Conservation (phyloP, 352 stramenopile genomes). For the Globisporangium emineosum region DNA sequence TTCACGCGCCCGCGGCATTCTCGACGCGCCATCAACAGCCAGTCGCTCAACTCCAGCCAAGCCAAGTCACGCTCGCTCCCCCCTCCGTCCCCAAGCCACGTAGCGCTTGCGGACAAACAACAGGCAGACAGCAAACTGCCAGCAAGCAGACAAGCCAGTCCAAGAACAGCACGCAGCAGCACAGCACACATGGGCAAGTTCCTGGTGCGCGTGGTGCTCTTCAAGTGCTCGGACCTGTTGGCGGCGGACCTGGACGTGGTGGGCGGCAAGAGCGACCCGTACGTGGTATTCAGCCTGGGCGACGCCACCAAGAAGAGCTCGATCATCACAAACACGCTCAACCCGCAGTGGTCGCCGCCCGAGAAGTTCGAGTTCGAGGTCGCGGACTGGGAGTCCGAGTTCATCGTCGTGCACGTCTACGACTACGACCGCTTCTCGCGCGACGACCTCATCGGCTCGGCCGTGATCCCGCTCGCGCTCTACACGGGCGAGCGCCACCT, state of each 20-base stretch:
- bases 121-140: not conserved
- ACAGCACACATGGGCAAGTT: conserved; percentile 36
- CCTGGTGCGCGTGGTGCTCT: conserved; percentile 54
- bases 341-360: conserved; percentile 63
- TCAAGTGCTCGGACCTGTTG: conserved; percentile 57
- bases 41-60: not conserved
- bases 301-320: conserved; percentile 58
- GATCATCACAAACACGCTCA: conserved; percentile 57
- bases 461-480: conserved; percentile 58
- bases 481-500: conserved; percentile 53
- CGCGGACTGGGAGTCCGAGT: conserved; percentile 56
- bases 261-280: conserved; percentile 73
- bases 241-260: conserved; percentile 44
- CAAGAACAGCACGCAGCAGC: not conserved
- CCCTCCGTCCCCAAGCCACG: not conserved
- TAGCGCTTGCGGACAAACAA: not conserved
- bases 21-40: too few relatives aligned
- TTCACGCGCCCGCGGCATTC: too few relatives aligned
- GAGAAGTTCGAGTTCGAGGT: conserved; percentile 77
- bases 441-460: conserved; percentile 73
- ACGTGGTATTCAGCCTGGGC: conserved; percentile 63
- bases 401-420: conserved; percentile 64
- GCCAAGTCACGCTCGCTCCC: not conserved
- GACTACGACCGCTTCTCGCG: conserved; percentile 66
- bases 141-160: not conserved